Base-by-base conservation (phyloP, 1,284 basidiomycete species). In the Moesziomyces sp. region DNA sequence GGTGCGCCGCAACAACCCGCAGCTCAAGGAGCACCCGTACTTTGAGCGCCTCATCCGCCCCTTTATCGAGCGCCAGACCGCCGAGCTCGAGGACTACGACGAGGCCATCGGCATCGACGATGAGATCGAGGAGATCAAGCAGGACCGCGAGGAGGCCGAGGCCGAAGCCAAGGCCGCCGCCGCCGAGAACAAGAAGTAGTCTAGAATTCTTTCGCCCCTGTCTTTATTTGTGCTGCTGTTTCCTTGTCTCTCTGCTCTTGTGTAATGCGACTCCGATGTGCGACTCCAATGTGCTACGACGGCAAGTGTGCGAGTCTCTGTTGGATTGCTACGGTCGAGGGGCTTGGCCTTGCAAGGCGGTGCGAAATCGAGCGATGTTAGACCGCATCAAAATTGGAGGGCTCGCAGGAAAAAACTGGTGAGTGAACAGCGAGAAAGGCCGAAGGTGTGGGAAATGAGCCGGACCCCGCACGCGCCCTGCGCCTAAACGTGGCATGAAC, bases 31-130 rank as follows among this genome's bases (percentile, higher is more conserved):
- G 19, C 87, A 87, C 80, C 86, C 86, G 44, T 88, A 88, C 85
- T 88, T 88, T 75, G 85, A 86, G 57, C 80, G 86, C 38, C 84
- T 88, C 57, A 88, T 89, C 82, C 86, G 86, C 79, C 87, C 87
- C 7, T 83, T 89, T 48, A 82, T 89, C 59, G 85, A 87, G 61
- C 84, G 88, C 58, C 63, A 83, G 59, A 71, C 81, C n/a, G 74
- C 84, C 58, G 85, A 86, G 52, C 72, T 82, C 33, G 84, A 84
- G 63, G 83, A 85, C 71, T 76, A 74, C n/a, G 78, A 79, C 57
- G 83, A 84, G 45, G 74, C 66, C 18, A 85, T 86, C 52, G 87
- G 87, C 69, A 81, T 86, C 38, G 87, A 87, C 63, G 83, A 83
- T 40, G 87, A 86, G 71, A 87, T 88, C 55, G 74, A 82, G 58